Percentiles rank a stretch among this genome's conserved stretches.
phyloP scores from a whole-genome alignment of 2,329 filamentous ascomycete species.

The Apiospora koreana region DNA sequence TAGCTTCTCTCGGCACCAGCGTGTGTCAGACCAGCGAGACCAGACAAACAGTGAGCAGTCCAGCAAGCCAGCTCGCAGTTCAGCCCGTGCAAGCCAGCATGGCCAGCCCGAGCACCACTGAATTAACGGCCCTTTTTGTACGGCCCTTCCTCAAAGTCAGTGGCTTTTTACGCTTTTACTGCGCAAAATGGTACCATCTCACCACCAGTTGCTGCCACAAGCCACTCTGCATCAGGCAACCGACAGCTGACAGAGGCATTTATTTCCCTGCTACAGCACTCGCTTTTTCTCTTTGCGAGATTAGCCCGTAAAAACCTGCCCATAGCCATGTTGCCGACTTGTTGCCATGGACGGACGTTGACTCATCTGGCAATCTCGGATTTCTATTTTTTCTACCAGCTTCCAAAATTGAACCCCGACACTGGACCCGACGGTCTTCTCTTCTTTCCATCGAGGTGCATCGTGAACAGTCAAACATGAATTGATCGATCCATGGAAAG shows the following conservation, averaged over 20 bases:
- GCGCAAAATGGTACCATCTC: background rate
- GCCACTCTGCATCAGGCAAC: slow-evolving; percentile 7
- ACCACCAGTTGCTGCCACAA: background rate
- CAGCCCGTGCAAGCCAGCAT: background rate
- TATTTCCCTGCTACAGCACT: background rate
- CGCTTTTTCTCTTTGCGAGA: background rate
- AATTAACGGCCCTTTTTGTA: background rate
- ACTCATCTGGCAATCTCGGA: background rate
- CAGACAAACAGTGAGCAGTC: background rate
- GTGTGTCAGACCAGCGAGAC: background rate
- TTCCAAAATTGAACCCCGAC: background rate
- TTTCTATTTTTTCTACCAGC: background rate
- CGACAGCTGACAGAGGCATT: slow-evolving; percentile 7
- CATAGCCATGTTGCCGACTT: background rate
- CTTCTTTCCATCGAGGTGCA: background rate
- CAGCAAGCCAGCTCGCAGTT: background rate
- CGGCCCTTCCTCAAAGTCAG: background rate
- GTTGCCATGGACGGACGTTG: background rate
- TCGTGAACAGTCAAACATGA: background rate
- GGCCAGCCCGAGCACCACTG: background rate
- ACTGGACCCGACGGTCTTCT: background rate
- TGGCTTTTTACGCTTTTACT: background rate
- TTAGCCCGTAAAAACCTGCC: background rate
- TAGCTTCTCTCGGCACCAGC: background rate
- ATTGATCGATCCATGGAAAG: background rate